These are phyloP conservation scores for Puccinellia tenuiflora DNA, from an alignment of 176 grass and related monocot species.

Conservation along the genomic window DNA sequence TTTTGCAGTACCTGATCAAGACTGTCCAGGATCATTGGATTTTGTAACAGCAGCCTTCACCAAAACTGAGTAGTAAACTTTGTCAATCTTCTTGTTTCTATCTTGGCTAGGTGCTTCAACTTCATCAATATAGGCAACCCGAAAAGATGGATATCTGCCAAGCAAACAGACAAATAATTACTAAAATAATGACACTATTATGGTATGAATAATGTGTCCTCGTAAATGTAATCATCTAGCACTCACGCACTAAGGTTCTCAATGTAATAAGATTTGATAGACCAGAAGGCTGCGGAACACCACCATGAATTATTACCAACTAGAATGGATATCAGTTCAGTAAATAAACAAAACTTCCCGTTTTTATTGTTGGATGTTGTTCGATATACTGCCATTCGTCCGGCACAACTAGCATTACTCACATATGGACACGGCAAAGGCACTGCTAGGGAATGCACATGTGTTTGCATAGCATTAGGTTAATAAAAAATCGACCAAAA, in stretches of 20 bases:
- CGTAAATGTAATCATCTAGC: not conserved
- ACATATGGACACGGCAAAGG: not conserved
- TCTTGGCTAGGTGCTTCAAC: conserved; percentile 61
- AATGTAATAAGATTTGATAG: not conserved
- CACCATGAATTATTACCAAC: not conserved
- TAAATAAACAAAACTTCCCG: not conserved
- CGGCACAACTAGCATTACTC: not conserved
- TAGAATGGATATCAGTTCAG: not conserved
- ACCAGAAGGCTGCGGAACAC: not conserved
- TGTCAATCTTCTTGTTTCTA: conserved; percentile 57
- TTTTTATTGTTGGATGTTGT: not conserved
- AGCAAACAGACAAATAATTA: not conserved
- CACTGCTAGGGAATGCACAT: not conserved
- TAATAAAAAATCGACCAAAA: conserved; percentile 12
- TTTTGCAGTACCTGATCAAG: conserved; percentile 77
- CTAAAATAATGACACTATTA: not conserved
- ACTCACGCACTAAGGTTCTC: not conserved
- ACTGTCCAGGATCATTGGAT: conserved; percentile 68
- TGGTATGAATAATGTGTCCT: not conserved
- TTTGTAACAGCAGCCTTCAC: conserved; percentile 87
- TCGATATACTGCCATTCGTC: not conserved
- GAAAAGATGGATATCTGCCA: conserved; percentile 74
- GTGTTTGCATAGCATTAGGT: not conserved
- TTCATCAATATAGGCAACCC: conserved; percentile 84
- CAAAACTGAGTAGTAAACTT: conserved; percentile 87